These are phyloP conservation scores for Lentinus polychrous DNA, from an alignment of 1,284 basidiomycete species.

Conservation along the genomic window DNA sequence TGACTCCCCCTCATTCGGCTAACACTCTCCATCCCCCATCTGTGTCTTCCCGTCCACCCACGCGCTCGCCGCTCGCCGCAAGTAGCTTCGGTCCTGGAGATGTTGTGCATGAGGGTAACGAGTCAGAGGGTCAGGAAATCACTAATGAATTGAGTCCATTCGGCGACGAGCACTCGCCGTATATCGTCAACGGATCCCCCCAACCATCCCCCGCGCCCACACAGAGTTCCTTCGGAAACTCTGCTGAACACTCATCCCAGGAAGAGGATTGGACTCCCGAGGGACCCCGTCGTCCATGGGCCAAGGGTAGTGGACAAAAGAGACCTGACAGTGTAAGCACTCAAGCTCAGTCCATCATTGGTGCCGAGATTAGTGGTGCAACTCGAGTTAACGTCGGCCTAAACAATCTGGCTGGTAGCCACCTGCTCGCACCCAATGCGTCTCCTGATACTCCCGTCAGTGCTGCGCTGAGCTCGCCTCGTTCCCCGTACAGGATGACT, in stretches of 20 bases:
- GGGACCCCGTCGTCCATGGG: constrained; percentile 35
- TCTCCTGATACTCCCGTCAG: constrained; percentile 22
- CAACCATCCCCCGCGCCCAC: constrained; percentile 30
- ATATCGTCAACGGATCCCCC: constrained; percentile 26
- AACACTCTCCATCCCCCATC: constrained; percentile 29
- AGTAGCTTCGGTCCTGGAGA: constrained; percentile 70
- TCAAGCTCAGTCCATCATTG: constrained; percentile 49
- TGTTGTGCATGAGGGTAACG: constrained; percentile 45
- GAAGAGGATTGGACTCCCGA: constrained; percentile 31
- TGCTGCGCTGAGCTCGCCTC: constrained; percentile 28
- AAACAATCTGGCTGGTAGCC: constrained; percentile 19
- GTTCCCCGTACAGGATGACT: constrained; percentile 49
- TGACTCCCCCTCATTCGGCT: constrained; percentile 24
- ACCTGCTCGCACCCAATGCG: constrained; percentile 9
- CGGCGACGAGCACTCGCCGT: constrained; percentile 48
- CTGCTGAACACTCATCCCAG: constrained; percentile 18
- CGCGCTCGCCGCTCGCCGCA: constrained; percentile 61
- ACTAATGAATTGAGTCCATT: constrained; percentile 50
- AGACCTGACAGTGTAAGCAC: constrained; percentile 31
- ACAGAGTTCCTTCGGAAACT: constrained; percentile 34
- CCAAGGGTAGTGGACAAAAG: constrained; percentile 22
- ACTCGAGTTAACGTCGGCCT: constrained; percentile 58
- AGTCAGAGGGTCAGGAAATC: constrained; percentile 25
- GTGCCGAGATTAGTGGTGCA: constrained; percentile 52
- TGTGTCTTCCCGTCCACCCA: constrained; percentile 31